These are phyloP conservation scores for Neopestalotiopsis clavispora DNA, from an alignment of 2,329 filamentous ascomycete genomes.

Conservation along the genomic window DNA sequence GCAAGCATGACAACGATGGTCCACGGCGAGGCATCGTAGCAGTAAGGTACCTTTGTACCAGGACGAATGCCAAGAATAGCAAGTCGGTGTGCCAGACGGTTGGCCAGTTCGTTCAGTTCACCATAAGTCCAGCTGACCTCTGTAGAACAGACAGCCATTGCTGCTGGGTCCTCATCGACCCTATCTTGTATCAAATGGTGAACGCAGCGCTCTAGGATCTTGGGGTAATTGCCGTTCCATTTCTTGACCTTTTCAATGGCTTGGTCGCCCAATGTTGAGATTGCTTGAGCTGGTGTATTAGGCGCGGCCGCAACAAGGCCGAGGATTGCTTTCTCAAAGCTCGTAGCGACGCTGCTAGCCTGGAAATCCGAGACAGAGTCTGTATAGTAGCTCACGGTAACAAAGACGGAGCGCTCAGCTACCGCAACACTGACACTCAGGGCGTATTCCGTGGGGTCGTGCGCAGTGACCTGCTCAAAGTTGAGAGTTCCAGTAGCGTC, in stretches of 20 bases:
- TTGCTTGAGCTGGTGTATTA: neutral
- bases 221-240: slow-evolving; percentile 12
- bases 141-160: slow-evolving; percentile 16
- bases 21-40: slow-evolving; percentile 14
- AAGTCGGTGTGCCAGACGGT: slow-evolving; percentile 5
- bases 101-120: slow-evolving; percentile 7
- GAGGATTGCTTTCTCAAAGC: slow-evolving; percentile 14
- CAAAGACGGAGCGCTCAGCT: slow-evolving; percentile 10
- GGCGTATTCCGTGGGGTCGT: slow-evolving; percentile 18
- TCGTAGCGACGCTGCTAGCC: slow-evolving; percentile 12
- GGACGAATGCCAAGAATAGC: slow-evolving; percentile 6
- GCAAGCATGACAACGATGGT: slow-evolving; percentile 15
- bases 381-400: slow-evolving; percentile 18
- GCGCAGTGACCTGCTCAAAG: slow-evolving; percentile 15
- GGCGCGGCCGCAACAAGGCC: slow-evolving; percentile 5
- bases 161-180: slow-evolving; percentile 1
- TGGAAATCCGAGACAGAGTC: slow-evolving; percentile 16
- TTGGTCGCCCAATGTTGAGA: slow-evolving; percentile 9
- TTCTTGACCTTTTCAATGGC: slow-evolving; percentile 9
- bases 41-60: slow-evolving; percentile 11
- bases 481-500: slow-evolving; percentile 7
- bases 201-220: neutral
- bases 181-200: slow-evolving; percentile 18
- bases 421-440: slow-evolving; percentile 18
- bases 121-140: slow-evolving; percentile 14